Evolutionary conservation across 306 rosid genomes (phyloP).

Genomic region (Lathyrus tuberosus): DNA sequence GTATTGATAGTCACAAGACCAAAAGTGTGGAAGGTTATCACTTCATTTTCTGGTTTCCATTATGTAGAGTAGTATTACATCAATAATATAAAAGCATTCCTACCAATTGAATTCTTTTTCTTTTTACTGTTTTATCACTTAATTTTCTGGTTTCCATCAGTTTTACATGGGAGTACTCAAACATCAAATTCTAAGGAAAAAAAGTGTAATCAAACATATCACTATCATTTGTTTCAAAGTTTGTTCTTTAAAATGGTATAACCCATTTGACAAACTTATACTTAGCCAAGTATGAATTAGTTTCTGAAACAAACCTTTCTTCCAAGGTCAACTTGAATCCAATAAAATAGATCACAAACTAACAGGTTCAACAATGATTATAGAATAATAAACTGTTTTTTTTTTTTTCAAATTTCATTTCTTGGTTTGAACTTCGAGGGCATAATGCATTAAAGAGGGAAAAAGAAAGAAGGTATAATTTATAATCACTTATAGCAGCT

Average conservation of each 20-base stretch:
- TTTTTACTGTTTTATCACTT: too few species aligned
- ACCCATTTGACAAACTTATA: background rate
- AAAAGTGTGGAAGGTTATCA: too few species aligned
- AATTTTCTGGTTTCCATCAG: background rate
- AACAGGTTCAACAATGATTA: background rate
- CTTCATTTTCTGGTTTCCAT: too few species aligned
- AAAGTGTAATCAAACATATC: background rate
- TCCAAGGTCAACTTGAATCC: background rate
- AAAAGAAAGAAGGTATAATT: background rate
- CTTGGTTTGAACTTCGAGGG: conserved; percentile 6
- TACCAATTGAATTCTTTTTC: too few species aligned
- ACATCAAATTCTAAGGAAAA: background rate
- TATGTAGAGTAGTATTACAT: too few species aligned
- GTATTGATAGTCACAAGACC: too few species aligned
- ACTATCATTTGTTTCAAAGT: background rate
- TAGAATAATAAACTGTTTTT: background rate
- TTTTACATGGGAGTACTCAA: background rate
- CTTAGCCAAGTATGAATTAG: background rate
- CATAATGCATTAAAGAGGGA: background rate
- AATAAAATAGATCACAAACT: background rate
- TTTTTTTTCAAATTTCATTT: background rate
- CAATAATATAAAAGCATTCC: too few species aligned
- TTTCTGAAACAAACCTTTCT: background rate
- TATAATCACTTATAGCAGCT: conserved; percentile 16
- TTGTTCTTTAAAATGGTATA: background rate